These are phyloP conservation scores for Cystobasidiaceae sp. DNA, from an alignment of 1,284 basidiomycete genomes.

Conservation along the genomic window DNA sequence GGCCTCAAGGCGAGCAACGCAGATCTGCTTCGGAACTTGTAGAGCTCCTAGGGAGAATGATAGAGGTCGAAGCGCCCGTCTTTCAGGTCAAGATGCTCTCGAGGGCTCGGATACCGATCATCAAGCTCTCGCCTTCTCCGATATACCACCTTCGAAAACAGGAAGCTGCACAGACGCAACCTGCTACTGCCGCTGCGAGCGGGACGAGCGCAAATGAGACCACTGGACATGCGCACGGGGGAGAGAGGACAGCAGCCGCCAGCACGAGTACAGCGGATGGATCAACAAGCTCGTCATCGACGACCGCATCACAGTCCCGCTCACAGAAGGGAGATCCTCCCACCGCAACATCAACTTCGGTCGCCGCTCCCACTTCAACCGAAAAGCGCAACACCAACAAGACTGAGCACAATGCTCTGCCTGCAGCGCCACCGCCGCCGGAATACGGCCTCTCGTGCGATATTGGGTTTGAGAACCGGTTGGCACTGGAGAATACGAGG, in stretches of 20 bases:
- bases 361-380: neutral
- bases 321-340: too few relatives aligned
- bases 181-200: too few relatives aligned
- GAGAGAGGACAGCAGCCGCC: too few relatives aligned
- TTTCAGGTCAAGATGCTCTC: slow-evolving; percentile 95
- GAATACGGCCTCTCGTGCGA: slow-evolving; percentile 76
- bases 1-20: slow-evolving; percentile 63
- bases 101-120: slow-evolving; percentile 95
- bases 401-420: slow-evolving; percentile 48
- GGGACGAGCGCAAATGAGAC: too few relatives aligned
- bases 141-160: slow-evolving; percentile 17
- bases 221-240: too few relatives aligned
- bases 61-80: slow-evolving; percentile 83
- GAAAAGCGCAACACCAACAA: neutral
- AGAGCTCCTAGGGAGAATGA: slow-evolving; percentile 83
- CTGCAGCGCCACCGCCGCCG: slow-evolving; percentile 81
- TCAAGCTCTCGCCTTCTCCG: slow-evolving; percentile 64
- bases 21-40: slow-evolving; percentile 77
- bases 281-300: too few relatives aligned
- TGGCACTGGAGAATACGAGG: slow-evolving; percentile 94
- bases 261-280: too few relatives aligned
- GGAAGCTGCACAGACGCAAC: neutral
- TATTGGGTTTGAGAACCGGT: slow-evolving; percentile 95
- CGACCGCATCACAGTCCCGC: too few relatives aligned
- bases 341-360: neutral